Base-by-base conservation (phyloP, 2,329 filamentous ascomycete species). In the Cordyceps farinosa region DNA sequence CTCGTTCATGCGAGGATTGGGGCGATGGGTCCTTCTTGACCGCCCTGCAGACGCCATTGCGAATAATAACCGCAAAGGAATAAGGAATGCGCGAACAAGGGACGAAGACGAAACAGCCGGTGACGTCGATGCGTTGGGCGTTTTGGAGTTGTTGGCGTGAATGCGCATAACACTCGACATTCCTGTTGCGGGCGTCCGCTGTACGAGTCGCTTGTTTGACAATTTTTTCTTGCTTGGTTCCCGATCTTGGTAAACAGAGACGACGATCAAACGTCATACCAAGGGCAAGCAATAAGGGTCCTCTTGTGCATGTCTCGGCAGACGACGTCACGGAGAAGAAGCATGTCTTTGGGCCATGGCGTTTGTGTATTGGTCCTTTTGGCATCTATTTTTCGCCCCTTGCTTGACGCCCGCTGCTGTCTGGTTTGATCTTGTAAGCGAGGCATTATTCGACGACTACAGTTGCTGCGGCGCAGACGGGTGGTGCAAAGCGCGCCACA, bases 31-130 rank as follows among this genome's bases (percentile, higher is more conserved):
- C 22, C 22, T 22, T 22, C 22, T 22, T 8, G n/a, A 51, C 29
- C 15, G 30, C 3, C 22, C 15, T 51, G 48, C 48, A 32, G n/a
- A 30, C 32, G 52, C 51, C 51, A 30, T 55, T 38, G 48, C 32
- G 30, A 22, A 13, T 5, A 7, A 51, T 17, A 22, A 22, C 22
- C 22, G 22, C 22, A 22, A 22, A n/a, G n/a, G n/a, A 22, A 22
- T 22, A 22, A 22, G 6, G 32, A 9, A 30, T 3, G 22, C 2
- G 34, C 8, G 34, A 45, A 53, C 29, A 53, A 61, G 38, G 48
- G 58, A 61, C 48, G 48, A 61, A 53, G 58, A 45, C 50, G 58
- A 61, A 61, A 61, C 58, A 58, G 48, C 58, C 11, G 22, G 48
- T 61, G 58, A 61, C 58, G 48, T 53, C 36, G 22, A 40, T 60